These are phyloP conservation scores for Ophiorrhiza pumila DNA, from an alignment of 257 asterid genomes.

Conservation along the genomic window DNA sequence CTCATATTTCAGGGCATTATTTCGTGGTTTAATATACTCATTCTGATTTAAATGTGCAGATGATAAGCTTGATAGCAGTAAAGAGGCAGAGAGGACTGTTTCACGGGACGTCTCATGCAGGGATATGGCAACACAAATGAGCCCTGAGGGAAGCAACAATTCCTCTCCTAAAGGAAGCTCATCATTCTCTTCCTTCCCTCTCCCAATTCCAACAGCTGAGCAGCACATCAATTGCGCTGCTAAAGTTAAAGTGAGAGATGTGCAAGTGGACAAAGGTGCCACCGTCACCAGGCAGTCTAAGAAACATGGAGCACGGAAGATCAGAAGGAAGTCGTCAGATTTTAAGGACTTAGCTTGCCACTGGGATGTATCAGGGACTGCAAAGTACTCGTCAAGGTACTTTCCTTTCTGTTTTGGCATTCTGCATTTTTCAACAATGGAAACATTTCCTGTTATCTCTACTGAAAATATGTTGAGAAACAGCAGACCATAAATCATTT, in stretches of 20 bases:
- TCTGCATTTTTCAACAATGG: background rate
- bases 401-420: background rate
- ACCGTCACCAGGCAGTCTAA: constrained; percentile 34
- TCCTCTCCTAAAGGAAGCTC: constrained; percentile 52
- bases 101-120: constrained; percentile 45
- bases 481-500: background rate
- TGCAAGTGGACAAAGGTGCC: constrained; percentile 67
- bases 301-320: constrained; percentile 33
- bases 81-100: constrained; percentile 38
- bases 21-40: background rate
- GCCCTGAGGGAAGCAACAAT: constrained; percentile 60
- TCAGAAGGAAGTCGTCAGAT: constrained; percentile 19
- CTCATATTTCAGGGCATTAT: background rate
- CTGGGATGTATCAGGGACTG: constrained; percentile 41
- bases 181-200: constrained; percentile 40
- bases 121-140: constrained; percentile 95
- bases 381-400: constrained; percentile 46
- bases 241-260: constrained; percentile 68
- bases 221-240: constrained; percentile 23
- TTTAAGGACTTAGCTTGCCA: constrained; percentile 24
- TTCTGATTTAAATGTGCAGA: constrained; percentile 33
- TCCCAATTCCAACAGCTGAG: constrained; percentile 31
- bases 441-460: background rate
- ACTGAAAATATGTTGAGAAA: background rate
- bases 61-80: constrained; percentile 31